Percentiles rank a stretch among this genome's conserved stretches.
phyloP scores from a whole-genome alignment of 768 basidiomycete species.

The Rhodotorula kratochvilovae region DNA sequence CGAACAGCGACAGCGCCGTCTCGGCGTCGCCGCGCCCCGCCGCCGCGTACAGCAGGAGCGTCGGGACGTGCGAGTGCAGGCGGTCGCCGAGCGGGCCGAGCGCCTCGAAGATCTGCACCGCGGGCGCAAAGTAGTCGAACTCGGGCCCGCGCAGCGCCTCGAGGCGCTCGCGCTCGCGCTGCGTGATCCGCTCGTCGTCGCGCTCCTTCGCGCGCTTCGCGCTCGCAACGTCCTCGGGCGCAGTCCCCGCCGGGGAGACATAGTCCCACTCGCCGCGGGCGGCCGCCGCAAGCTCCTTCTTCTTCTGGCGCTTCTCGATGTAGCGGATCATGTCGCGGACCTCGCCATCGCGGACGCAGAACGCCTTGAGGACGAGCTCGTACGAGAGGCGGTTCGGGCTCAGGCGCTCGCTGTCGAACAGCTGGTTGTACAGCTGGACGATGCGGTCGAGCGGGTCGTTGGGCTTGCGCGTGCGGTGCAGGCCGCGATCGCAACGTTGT shows the following conservation, averaged over 20 bases:
- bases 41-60: constrained; percentile 12
- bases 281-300: constrained; percentile 9
- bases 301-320: constrained; percentile 24
- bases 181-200: background rate
- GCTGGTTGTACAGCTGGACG: constrained; percentile 65
- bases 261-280: constrained; percentile 23
- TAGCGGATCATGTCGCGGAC: constrained; percentile 53
- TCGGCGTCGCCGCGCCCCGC: constrained; percentile 23
- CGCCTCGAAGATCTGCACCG: constrained; percentile 30
- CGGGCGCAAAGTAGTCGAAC: constrained; percentile 25
- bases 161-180: constrained; percentile 12
- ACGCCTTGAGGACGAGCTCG: constrained; percentile 57
- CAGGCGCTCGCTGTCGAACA: constrained; percentile 58
- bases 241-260: too few species aligned
- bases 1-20: constrained; percentile 33
- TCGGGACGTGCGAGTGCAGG: background rate
- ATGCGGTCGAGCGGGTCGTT: constrained; percentile 60
- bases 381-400: constrained; percentile 65
- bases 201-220: too few species aligned
- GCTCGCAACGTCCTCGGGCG: too few species aligned
- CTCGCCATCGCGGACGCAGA: constrained; percentile 66
- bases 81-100: constrained; percentile 30
- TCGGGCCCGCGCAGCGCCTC: background rate
- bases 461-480: constrained; percentile 48
- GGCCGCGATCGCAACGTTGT: constrained; percentile 62